Conservation (phyloP, 768 basidiomycete genomes). For the Rhizopogon vinicolor region DNA sequence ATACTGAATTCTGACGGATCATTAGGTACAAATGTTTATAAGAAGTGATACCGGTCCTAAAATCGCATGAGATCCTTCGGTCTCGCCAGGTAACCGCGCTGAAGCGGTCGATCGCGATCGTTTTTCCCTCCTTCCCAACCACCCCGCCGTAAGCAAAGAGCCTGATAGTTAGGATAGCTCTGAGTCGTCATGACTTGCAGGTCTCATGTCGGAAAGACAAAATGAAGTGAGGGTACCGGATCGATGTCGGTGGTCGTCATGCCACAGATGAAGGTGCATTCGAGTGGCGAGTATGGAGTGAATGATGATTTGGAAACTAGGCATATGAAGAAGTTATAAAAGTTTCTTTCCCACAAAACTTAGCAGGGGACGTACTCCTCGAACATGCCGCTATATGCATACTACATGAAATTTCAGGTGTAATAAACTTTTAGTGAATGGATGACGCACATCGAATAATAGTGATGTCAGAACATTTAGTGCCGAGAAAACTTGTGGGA, state of each 20-base stretch:
- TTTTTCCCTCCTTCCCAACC: background rate
- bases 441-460: constrained; percentile 1
- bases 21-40: too few relatives aligned
- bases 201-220: background rate
- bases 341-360: background rate
- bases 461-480: constrained; percentile 2
- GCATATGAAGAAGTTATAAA: background rate
- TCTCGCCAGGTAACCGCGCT: too few relatives aligned
- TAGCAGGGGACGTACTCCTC: background rate
- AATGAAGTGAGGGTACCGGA: background rate
- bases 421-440: background rate
- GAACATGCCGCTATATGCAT: constrained; percentile 5
- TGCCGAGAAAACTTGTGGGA: background rate
- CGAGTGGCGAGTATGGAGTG: constrained; percentile 1
- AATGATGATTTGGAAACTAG: constrained; percentile 2
- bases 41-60: too few relatives aligned
- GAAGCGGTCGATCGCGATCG: background rate
- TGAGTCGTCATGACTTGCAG: background rate
- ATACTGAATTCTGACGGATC: too few relatives aligned
- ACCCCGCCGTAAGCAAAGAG: background rate
- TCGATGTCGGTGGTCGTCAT: background rate
- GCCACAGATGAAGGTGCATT: constrained; percentile 5
- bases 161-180: background rate
- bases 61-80: too few relatives aligned
- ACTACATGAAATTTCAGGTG: background rate